Conservation (phyloP, 208 protist species). For the Crithidia thermophila region DNA sequence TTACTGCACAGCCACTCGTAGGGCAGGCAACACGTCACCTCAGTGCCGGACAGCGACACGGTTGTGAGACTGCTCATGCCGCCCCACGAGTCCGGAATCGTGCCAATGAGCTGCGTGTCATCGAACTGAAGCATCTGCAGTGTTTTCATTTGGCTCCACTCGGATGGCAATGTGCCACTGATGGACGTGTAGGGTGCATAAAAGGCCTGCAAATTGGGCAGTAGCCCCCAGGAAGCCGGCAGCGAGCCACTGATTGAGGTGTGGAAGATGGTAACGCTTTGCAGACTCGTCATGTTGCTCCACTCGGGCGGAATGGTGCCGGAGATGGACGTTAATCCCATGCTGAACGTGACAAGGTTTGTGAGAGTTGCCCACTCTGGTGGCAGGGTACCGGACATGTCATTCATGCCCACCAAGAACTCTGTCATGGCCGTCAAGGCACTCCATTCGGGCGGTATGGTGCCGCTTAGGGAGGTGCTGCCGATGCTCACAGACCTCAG, state of each 20-base stretch:
- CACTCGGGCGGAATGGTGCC: constrained; percentile 16
- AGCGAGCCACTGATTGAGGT: not conserved
- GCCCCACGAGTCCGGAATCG: constrained; percentile 5
- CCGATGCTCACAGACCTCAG: not conserved
- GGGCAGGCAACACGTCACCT: constrained; percentile 3
- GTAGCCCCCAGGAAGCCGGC: not conserved
- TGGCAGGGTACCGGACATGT: constrained; percentile 4
- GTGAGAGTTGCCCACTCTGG: constrained; percentile 3
- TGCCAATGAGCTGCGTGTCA: not conserved
- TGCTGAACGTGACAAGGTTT: not conserved
- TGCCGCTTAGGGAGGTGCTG: not conserved
- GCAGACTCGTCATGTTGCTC: not conserved
- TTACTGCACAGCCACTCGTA: not conserved
- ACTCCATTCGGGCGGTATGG: not conserved
- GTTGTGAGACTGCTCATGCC: not conserved
- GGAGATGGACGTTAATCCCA: not conserved
- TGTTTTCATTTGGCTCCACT: not conserved
- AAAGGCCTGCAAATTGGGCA: not conserved
- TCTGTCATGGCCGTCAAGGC: not conserved
- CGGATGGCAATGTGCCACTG: not conserved
- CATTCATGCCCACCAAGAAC: not conserved
- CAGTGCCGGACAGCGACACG: not conserved
- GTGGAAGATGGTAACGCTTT: not conserved
- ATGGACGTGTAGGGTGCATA: not conserved
- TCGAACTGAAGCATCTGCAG: not conserved